Conservation (phyloP, 805 yeast genomes). For the Barnettozyma californica region DNA sequence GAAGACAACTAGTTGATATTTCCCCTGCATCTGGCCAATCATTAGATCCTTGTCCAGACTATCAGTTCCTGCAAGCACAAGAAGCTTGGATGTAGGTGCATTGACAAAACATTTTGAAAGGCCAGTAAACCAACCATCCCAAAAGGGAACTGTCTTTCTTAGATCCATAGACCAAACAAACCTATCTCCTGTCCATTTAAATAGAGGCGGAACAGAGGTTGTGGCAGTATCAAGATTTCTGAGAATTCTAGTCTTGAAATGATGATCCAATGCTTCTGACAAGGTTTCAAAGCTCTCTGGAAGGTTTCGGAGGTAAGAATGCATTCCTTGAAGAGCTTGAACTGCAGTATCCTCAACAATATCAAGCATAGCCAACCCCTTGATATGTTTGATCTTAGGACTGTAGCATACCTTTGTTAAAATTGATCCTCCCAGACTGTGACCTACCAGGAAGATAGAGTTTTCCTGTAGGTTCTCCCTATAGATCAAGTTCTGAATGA, state of each 20-base stretch:
- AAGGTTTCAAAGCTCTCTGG: conserved; percentile 54
- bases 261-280: conserved; percentile 77
- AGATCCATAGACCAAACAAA: conserved; percentile 65
- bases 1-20: conserved; percentile 82
- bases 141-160: conserved; percentile 52
- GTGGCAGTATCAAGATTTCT: conserved; percentile 57
- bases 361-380: conserved; percentile 78
- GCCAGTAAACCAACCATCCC: conserved; percentile 80
- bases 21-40: conserved; percentile 98
- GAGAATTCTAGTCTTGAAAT: conserved; percentile 47
- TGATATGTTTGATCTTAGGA: conserved; percentile 29
- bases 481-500: conserved; percentile 38
- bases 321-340: conserved; percentile 62
- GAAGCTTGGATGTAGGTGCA: conserved; percentile 55
- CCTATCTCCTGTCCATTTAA: conserved; percentile 28
- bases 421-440: conserved; percentile 89
- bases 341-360: conserved; percentile 93
- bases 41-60: conserved; percentile 78
- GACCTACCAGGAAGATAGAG: conserved; percentile 66
- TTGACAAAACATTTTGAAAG: conserved; percentile 51
- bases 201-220: conserved; percentile 71
- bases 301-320: conserved; percentile 53
- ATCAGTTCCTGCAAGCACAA: conserved; percentile 85
- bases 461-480: conserved; percentile 14
- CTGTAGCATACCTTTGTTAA: conserved; percentile 46